Base-by-base conservation (phyloP, 192 early-diverging fungal genomes). In the Backusella tarrabulga region DNA sequence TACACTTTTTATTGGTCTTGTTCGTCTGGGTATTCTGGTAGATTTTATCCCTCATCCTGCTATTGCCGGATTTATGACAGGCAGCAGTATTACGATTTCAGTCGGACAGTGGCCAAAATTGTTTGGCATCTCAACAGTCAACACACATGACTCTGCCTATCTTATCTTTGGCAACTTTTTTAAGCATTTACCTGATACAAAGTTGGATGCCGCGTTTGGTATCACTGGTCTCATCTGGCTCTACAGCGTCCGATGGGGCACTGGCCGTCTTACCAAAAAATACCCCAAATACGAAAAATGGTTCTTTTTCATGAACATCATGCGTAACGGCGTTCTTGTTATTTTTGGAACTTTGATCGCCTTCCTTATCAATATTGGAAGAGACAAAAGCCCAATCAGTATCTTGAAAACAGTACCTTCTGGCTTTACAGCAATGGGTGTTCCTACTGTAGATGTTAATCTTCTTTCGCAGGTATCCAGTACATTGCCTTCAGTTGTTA, bases 1-100 rank as follows among this genome's bases (percentile, higher is more conserved):
- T 34, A 80, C 93, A 11, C 80, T 90, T 14, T 83, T 86, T 35
- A 79, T 98, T 38, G 97, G 97, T 34, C 76, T 97, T 11, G 79
- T 97, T 23, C 91, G 94, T 14, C 84, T 98, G 34, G 97, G 97
- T 11, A 91, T 95, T 75, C 83, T 97, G 26, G 92, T 97, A 34
- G 95, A 97, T 80, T 96, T 97, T 80, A 93, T 98, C 80, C 93
- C 97, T 6, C 80, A 85, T 12, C 88, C 95, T 0, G 94, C 93
- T 21, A 91, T 98, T 75, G 91, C 92, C 3, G 95, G 95, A 0
- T 98, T 97, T 77, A 95, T 93, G 75, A 91, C 95, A 0, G 95
- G 95, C 34, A 92, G 93, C 12, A 94, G 92, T 34, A 84, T 94
- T 7, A 92, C 87, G 44, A 94, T 96, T 71, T 88, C 92, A 56